Evolutionary conservation across 768 basidiomycete species (phyloP).

Genomic region (Lactarius quietus): DNA sequence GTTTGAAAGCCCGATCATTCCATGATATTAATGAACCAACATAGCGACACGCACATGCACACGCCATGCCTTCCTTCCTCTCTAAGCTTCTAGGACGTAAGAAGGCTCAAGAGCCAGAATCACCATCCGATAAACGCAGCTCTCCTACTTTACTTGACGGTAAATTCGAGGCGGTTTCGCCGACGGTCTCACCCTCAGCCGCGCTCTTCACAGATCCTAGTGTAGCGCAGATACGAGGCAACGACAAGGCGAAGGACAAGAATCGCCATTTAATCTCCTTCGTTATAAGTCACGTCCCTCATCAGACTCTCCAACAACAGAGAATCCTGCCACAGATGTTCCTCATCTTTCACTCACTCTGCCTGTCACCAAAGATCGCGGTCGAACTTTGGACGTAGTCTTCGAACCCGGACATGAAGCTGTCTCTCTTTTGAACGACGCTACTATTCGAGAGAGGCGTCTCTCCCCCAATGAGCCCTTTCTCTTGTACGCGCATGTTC

Average conservation of each 20-base stretch:
- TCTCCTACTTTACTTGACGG: slow-evolving; percentile 58
- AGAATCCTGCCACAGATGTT: slow-evolving; percentile 34
- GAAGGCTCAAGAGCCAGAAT: slow-evolving; percentile 52
- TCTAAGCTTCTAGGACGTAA: slow-evolving; percentile 77
- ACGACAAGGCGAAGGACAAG: slow-evolving; percentile 38
- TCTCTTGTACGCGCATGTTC: slow-evolving; percentile 64
- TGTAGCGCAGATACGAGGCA: slow-evolving; percentile 34
- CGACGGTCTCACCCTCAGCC: slow-evolving; percentile 39
- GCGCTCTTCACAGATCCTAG: slow-evolving; percentile 31
- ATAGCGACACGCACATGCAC: slow-evolving; percentile 8
- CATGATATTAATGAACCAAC: slow-evolving; percentile 15
- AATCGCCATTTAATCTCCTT: slow-evolving; percentile 48
- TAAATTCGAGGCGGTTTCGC: slow-evolving; percentile 69
- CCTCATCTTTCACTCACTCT: slow-evolving; percentile 66
- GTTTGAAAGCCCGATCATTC: slow-evolving; percentile 5
- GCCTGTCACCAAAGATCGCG: slow-evolving; percentile 47
- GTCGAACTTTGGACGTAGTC: slow-evolving; percentile 50
- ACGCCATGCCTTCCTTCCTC: slow-evolving; percentile 60
- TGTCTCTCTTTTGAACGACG: slow-evolving; percentile 46
- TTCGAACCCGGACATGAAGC: slow-evolving; percentile 59
- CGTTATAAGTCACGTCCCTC: slow-evolving; percentile 43
- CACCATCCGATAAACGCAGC: slow-evolving; percentile 37
- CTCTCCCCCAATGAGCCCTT: slow-evolving; percentile 62
- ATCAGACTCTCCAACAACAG: slow-evolving; percentile 34
- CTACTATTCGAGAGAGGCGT: slow-evolving; percentile 52